Percentiles rank a stretch among this genome's conserved stretches.
phyloP scores from a whole-genome alignment of 345 rosid genomes.

The Geranium brycei region DNA sequence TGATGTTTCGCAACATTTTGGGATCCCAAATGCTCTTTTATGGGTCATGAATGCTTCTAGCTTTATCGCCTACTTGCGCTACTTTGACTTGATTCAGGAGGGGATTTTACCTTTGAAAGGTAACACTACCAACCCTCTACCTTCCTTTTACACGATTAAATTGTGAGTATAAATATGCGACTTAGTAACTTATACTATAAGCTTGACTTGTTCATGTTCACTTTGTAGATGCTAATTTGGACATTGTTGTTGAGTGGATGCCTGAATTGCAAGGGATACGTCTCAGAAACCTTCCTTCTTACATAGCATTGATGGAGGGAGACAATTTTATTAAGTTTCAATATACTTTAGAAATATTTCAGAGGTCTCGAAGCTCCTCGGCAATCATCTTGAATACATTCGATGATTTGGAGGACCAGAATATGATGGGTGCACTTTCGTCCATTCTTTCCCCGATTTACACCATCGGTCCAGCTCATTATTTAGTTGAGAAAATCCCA shows the following conservation, averaged over 20 bases:
- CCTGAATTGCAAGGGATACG: neutral
- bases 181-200: too few relatives aligned
- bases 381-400: neutral
- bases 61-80: slow-evolving; percentile 4
- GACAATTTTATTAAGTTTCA: neutral
- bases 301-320: neutral
- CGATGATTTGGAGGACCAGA: neutral
- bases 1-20: slow-evolving; percentile 1
- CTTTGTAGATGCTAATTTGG: too few relatives aligned
- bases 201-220: too few relatives aligned
- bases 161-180: too few relatives aligned
- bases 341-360: too few relatives aligned
- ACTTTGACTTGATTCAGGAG: neutral
- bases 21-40: neutral
- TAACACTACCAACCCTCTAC: neutral
- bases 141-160: neutral
- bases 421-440: neutral
- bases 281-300: neutral
- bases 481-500: neutral
- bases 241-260: neutral
- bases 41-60: slow-evolving; percentile 6
- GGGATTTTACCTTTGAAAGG: slow-evolving; percentile 8
- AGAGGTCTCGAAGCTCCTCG: neutral
- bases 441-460: neutral
- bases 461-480: neutral